Conservation (phyloP, 2,329 filamentous ascomycete species). For the Cryphonectria nitschkei region DNA sequence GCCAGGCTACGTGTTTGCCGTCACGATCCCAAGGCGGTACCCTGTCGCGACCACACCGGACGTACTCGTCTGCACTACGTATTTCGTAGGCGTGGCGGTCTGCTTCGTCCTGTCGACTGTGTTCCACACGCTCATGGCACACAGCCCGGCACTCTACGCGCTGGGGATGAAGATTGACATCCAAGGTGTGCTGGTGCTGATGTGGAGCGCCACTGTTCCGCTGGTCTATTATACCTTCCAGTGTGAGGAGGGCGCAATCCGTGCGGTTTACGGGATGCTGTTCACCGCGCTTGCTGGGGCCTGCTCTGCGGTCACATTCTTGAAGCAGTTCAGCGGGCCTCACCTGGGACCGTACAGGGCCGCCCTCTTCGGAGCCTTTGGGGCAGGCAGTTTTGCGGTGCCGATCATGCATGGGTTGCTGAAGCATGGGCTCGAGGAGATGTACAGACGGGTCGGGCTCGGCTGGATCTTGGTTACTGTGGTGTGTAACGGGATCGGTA, state of each 20-base stretch:
- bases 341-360: constrained; percentile 44
- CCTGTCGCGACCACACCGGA: constrained; percentile 41
- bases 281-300: constrained; percentile 41
- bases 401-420: constrained; percentile 45
- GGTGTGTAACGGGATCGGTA: constrained; percentile 43
- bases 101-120: constrained; percentile 54
- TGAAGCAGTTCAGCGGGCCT: constrained; percentile 43
- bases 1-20: constrained; percentile 41
- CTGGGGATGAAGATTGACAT: constrained; percentile 64
- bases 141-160: constrained; percentile 51
- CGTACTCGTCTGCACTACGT: constrained; percentile 46
- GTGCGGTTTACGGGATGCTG: constrained; percentile 41
- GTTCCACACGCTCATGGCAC: constrained; percentile 61
- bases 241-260: constrained; percentile 38
- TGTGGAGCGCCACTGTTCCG: constrained; percentile 64
- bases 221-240: constrained; percentile 60
- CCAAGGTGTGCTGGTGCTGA: constrained; percentile 62
- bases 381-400: constrained; percentile 43
- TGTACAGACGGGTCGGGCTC: constrained; percentile 45
- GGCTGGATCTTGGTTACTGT: constrained; percentile 44
- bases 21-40: constrained; percentile 40
- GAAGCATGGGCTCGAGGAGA: constrained; percentile 38
- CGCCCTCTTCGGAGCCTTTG: constrained; percentile 46
- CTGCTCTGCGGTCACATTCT: constrained; percentile 44
- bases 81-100: constrained; percentile 47